Conservation (phyloP, 139 green algal genomes). For the Coccomyxa sp. region DNA sequence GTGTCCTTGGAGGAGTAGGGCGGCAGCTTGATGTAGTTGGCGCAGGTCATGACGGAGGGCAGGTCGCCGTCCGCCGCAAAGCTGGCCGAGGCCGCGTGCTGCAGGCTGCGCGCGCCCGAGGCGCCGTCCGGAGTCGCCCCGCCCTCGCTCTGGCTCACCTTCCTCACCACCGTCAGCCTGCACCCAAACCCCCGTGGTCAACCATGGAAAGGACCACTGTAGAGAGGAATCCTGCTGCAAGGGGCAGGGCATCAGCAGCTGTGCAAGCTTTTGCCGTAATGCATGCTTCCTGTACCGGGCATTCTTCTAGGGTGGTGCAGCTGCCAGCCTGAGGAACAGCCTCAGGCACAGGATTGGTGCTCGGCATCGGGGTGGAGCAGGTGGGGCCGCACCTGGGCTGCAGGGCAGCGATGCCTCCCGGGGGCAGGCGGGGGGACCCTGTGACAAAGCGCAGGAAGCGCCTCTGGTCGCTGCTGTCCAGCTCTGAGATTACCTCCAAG, state of each 20-base stretch:
- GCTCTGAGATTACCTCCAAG: slow-evolving; percentile 83
- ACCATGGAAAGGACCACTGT: too few relatives aligned
- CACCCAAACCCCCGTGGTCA: too few relatives aligned
- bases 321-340: too few relatives aligned
- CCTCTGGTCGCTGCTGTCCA: slow-evolving; percentile 81
- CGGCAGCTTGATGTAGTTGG: slow-evolving; percentile 99
- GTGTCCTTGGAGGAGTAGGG: slow-evolving; percentile 90
- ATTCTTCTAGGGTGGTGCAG: too few relatives aligned
- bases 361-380: background rate
- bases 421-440: slow-evolving; percentile 86
- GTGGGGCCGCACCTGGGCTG: slow-evolving; percentile 27
- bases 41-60: slow-evolving; percentile 98
- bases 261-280: too few relatives aligned
- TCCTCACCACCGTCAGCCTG: slow-evolving; percentile 95
- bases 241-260: too few relatives aligned
- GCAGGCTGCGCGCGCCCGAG: background rate
- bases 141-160: slow-evolving; percentile 44
- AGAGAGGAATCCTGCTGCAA: too few relatives aligned
- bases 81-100: background rate
- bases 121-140: background rate
- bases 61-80: slow-evolving; percentile 75
- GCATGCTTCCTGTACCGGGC: too few relatives aligned
- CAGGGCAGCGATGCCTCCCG: slow-evolving; percentile 86
- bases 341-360: too few relatives aligned
- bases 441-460: slow-evolving; percentile 97